Percentiles rank a stretch among this genome's conserved stretches.
phyloP scores from a whole-genome alignment of 768 basidiomycete species.

The Mycena vulgaris region DNA sequence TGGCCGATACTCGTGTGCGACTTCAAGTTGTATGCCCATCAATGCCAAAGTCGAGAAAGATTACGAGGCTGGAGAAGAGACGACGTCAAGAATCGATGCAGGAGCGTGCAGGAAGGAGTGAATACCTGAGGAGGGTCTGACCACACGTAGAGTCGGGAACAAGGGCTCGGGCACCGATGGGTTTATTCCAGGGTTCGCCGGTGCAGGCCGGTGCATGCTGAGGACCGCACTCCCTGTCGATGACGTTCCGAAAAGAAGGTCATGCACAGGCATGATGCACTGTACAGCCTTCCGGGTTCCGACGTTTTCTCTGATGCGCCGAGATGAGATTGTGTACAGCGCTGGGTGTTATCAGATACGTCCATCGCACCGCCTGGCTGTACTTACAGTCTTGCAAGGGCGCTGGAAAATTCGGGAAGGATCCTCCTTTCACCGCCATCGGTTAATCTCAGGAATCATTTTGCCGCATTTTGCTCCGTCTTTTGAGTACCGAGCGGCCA shows the following conservation, averaged over 20 bases:
- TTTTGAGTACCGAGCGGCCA: no score
- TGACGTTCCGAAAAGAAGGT: not conserved
- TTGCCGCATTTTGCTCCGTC: no score
- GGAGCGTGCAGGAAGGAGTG: not conserved
- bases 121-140: not conserved
- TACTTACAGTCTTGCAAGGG: no score
- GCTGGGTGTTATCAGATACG: no score
- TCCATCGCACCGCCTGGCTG: no score
- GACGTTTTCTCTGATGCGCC: no score
- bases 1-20: not conserved
- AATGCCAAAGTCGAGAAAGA: not conserved
- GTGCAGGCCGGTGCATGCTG: no score
- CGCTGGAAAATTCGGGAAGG: no score
- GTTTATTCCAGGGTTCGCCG: not conserved
- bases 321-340: no score
- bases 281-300: not conserved
- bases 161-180: not conserved
- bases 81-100: not conserved
- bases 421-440: no score
- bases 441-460: no score
- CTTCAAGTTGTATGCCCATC: constrained; percentile 13
- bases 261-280: not conserved
- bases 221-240: no score
- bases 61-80: not conserved
- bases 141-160: not conserved